These are phyloP conservation scores for Malania oleifera DNA, from an alignment of 164 flowering plant genomes.

Conservation along the genomic window DNA sequence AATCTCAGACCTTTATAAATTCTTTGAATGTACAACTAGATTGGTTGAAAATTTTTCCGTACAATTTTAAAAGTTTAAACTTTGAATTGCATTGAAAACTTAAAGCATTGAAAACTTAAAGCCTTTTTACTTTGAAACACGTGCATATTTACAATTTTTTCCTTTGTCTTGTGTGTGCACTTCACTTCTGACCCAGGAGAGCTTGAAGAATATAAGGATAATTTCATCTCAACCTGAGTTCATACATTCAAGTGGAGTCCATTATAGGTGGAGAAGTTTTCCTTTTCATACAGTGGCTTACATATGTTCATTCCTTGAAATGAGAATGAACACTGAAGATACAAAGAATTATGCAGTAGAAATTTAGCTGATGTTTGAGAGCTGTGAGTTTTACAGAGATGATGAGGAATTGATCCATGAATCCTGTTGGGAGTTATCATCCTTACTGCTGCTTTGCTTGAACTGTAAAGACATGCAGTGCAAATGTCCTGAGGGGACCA, in stretches of 20 bases:
- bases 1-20: constrained; percentile 23
- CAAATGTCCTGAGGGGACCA: not conserved
- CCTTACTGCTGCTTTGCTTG: constrained; percentile 9
- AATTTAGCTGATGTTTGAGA: constrained; percentile 6
- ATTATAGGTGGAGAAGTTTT: constrained; percentile 7
- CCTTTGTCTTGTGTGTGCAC: constrained; percentile 4
- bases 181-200: constrained; percentile 16
- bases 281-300: no score
- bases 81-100: not conserved
- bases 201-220: constrained; percentile 8
- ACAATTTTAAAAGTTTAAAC: no score
- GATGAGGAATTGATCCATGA: constrained; percentile 14
- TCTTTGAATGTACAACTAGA: constrained; percentile 23
- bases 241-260: constrained; percentile 1
- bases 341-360: not conserved
- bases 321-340: not conserved
- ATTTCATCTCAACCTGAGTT: not conserved
- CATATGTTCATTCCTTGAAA: no score
- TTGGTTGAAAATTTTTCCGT: not conserved
- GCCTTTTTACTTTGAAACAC: not conserved
- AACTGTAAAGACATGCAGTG: not conserved
- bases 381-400: constrained; percentile 16
- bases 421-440: constrained; percentile 7
- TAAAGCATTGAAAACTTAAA: not conserved
- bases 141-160: not conserved